Conservation (phyloP, 2,329 filamentous ascomycete species). For the Coleophoma crateriformis region DNA sequence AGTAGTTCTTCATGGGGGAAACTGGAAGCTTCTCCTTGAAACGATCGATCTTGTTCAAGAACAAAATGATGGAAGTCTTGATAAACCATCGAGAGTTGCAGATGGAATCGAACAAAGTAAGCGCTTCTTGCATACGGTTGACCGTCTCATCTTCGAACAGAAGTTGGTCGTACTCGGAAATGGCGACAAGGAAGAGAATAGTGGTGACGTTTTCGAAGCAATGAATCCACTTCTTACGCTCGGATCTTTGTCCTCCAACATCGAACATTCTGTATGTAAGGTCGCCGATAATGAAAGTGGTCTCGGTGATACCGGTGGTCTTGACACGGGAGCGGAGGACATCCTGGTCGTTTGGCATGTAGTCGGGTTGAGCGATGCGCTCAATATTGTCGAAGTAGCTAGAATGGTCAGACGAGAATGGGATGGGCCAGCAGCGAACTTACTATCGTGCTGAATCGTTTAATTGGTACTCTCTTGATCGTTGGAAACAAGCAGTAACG, state of each 20-base stretch:
- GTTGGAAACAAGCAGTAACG: conserved; percentile 82
- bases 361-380: conserved; percentile 68
- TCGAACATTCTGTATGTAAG: conserved; percentile 93
- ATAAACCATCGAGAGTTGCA: conserved; percentile 89
- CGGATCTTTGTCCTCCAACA: conserved; percentile 68
- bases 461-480: conserved; percentile 81
- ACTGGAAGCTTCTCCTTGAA: conserved; percentile 82
- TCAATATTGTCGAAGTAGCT: conserved; percentile 79
- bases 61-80: conserved; percentile 82
- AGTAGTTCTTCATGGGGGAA: conserved; percentile 84
- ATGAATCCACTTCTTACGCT: conserved; percentile 77
- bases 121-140: conserved; percentile 88
- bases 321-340: conserved; percentile 85
- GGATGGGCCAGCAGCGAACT: conserved; percentile 28
- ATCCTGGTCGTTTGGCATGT: conserved; percentile 90
- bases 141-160: conserved; percentile 95
- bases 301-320: conserved; percentile 95
- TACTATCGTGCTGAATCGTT: conserved; percentile 96
- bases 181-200: conserved; percentile 87
- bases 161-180: conserved; percentile 95
- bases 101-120: conserved; percentile 82
- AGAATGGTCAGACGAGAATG: conserved; percentile 3
- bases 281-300: conserved; percentile 85
- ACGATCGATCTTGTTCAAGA: conserved; percentile 86
- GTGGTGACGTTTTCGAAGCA: conserved; percentile 80